A percentile compares a stretch with the other conserved stretches of the same genome.
Evolutionary conservation across 768 basidiomycete species (phyloP).

Genomic region (Xerocomus spinulosus): DNA sequence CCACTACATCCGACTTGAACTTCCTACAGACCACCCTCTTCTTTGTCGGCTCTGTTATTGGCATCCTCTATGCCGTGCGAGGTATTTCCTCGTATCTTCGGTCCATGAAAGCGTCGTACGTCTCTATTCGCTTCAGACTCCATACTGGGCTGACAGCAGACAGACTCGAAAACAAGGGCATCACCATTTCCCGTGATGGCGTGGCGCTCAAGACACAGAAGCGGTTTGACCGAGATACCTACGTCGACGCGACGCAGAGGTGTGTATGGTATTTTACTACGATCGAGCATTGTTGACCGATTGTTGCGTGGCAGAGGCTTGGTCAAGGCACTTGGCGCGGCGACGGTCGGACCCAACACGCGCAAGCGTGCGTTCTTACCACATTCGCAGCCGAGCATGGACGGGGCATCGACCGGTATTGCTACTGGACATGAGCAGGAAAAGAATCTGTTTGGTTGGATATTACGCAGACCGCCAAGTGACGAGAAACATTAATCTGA

Average conservation of each 20-base stretch:
- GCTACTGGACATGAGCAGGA: neutral
- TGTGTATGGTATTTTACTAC: neutral
- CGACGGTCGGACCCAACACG: slow-evolving; percentile 34
- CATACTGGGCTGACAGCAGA: neutral
- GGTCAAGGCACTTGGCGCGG: slow-evolving; percentile 46
- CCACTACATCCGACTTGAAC: neutral
- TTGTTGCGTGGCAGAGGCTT: slow-evolving; percentile 39
- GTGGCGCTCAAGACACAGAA: slow-evolving; percentile 62
- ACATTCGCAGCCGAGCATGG: neutral
- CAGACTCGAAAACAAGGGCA: slow-evolving; percentile 49
- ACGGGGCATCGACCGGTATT: neutral
- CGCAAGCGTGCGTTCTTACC: slow-evolving; percentile 8
- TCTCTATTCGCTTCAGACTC: slow-evolving; percentile 4
- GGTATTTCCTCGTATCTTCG: slow-evolving; percentile 40
- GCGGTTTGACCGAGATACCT: slow-evolving; percentile 56
- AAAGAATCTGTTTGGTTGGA: slow-evolving; percentile 1
- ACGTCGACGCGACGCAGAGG: slow-evolving; percentile 74
- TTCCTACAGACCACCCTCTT: slow-evolving; percentile 42
- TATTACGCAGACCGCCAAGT: slow-evolving; percentile 6
- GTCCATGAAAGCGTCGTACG: slow-evolving; percentile 54
- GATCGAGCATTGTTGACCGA: neutral
- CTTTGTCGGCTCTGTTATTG: slow-evolving; percentile 44
- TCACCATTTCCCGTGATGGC: slow-evolving; percentile 54
- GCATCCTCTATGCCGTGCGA: slow-evolving; percentile 35
- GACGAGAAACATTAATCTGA: neutral